Conservation (phyloP, 176 grass and related monocot species). For the Phyllostachys edulis region DNA sequence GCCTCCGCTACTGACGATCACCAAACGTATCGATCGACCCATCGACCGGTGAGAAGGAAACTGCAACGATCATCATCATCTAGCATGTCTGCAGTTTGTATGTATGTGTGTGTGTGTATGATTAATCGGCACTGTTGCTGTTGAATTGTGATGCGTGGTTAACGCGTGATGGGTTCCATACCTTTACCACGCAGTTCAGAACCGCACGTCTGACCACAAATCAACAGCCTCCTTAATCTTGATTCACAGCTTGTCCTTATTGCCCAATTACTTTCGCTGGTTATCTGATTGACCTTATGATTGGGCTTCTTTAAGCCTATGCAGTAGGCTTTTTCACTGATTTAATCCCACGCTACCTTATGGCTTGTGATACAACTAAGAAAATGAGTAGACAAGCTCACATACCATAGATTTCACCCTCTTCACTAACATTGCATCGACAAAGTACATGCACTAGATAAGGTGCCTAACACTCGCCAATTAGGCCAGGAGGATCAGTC, state of each 20-base stretch:
- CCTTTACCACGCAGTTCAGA: background rate
- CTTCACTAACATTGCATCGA: too few relatives aligned
- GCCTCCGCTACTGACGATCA: background rate
- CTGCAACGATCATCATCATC: too few relatives aligned
- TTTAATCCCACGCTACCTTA: background rate
- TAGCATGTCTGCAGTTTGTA: too few relatives aligned
- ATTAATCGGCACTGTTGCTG: too few relatives aligned
- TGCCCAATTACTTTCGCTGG: background rate
- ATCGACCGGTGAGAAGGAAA: background rate
- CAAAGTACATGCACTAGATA: too few relatives aligned
- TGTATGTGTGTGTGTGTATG: too few relatives aligned
- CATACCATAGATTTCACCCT: conserved; percentile 11
- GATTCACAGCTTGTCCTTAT: background rate
- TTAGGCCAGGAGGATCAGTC: background rate
- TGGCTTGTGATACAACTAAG: background rate
- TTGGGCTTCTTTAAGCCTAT: background rate
- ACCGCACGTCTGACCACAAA: background rate
- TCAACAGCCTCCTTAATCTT: background rate
- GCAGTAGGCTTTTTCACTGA: background rate
- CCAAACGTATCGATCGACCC: background rate
- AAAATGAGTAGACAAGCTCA: background rate
- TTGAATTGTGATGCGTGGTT: background rate
- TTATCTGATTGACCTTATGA: background rate
- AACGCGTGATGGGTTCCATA: too few relatives aligned
- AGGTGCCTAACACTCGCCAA: conserved; percentile 11